Evolutionary conservation across 345 rosid genomes (phyloP).

Genomic region (Jatropha curcas): DNA sequence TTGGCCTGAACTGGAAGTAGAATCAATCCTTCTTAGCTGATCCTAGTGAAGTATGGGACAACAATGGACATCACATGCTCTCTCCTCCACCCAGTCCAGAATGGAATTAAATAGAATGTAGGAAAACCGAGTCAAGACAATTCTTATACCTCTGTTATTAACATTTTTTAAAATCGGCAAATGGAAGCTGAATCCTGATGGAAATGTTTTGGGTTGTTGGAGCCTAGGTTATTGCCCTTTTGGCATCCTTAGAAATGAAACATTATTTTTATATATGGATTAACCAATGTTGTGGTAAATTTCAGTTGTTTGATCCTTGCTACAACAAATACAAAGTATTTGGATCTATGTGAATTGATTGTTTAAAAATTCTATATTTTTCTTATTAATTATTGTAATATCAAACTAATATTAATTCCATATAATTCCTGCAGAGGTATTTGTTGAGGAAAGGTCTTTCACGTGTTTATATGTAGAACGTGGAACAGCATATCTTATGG

Average conservation of each 20-base stretch:
- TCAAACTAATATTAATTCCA: slow-evolving; percentile 5
- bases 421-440: slow-evolving; percentile 57
- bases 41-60: background rate
- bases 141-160: background rate
- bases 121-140: background rate
- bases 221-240: background rate
- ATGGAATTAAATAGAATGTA: background rate
- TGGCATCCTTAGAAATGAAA: background rate
- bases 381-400: background rate
- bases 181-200: background rate
- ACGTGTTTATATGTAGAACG: slow-evolving; percentile 75
- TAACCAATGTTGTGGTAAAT: background rate
- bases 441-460: slow-evolving; percentile 76
- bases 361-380: background rate
- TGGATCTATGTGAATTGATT: background rate
- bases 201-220: background rate
- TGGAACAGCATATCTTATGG: slow-evolving; percentile 67
- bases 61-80: background rate
- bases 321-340: no score
- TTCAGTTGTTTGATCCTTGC: no score
- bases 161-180: background rate
- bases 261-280: background rate
- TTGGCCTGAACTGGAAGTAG: background rate
- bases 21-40: background rate
- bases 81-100: background rate